Conservation (phyloP, 139 green algal genomes). For the Ettlia oleoabundans region DNA sequence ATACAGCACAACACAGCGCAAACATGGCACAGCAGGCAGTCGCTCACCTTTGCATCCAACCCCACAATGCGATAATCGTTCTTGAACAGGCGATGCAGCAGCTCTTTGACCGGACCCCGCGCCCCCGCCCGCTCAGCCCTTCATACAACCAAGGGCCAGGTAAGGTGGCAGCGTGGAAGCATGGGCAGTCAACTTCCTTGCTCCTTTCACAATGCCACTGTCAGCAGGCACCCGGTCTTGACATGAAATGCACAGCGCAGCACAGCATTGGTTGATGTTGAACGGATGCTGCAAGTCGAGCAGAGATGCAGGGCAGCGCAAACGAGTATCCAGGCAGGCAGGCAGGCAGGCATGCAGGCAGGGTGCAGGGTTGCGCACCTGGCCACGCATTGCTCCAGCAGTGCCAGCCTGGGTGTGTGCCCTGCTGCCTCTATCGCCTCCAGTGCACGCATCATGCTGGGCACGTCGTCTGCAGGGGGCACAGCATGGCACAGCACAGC, state of each 20-base stretch:
- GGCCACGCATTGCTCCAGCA: constrained; percentile 40
- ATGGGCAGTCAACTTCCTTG: too few species aligned
- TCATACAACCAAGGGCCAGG: neutral
- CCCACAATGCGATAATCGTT: constrained; percentile 39
- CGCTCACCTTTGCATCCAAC: constrained; percentile 36
- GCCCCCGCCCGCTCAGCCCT: constrained; percentile 31
- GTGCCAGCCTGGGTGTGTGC: neutral
- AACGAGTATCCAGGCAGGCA: neutral
- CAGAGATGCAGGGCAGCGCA: neutral
- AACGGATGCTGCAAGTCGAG: neutral
- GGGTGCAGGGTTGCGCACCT: neutral
- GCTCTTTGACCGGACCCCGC: neutral
- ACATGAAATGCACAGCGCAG: neutral
- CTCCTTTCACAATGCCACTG: too few species aligned
- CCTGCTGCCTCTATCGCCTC: constrained; percentile 1
- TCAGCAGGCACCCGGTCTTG: too few species aligned
- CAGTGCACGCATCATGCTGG: constrained; percentile 22
- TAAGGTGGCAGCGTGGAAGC: neutral
- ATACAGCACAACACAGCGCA: too few species aligned
- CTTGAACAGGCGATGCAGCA: constrained; percentile 24
- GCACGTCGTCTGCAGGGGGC: constrained; percentile 17
- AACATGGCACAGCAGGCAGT: too few species aligned
- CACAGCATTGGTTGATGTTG: neutral
- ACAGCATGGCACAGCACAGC: neutral
- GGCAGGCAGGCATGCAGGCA: neutral